A percentile compares a stretch with the other conserved stretches of the same genome.
Conservation (phyloP, 768 basidiomycete genomes). For the Phanerochaete carnosa region DNA sequence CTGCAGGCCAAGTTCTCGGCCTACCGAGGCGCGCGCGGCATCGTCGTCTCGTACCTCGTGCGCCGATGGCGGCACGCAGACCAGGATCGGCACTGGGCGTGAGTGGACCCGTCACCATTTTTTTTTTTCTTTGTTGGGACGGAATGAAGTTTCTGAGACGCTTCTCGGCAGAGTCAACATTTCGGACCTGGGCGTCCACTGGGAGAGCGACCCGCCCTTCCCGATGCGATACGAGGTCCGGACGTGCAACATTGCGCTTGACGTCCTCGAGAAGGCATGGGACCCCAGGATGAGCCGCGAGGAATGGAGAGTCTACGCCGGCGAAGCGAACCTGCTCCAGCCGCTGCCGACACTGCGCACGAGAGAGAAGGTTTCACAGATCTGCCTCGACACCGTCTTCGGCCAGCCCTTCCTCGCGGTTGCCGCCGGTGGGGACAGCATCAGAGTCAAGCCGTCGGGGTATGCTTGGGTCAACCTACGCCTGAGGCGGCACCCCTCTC, state of each 20-base stretch:
- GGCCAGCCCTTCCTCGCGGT: constrained; percentile 34
- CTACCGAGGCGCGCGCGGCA: constrained; percentile 39
- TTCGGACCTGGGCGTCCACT: constrained; percentile 31
- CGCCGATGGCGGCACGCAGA: constrained; percentile 25
- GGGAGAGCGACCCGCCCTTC: constrained; percentile 38
- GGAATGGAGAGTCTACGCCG: constrained; percentile 38
- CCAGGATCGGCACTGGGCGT: not conserved
- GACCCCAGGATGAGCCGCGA: constrained; percentile 41
- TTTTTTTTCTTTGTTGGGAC: no score
- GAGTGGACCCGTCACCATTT: no score
- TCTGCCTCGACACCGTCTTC: constrained; percentile 40
- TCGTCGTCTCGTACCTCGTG: constrained; percentile 53
- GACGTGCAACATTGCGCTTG: constrained; percentile 38
- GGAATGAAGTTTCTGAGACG: constrained; percentile 30
- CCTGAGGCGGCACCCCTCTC: not conserved
- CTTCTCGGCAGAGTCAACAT: constrained; percentile 31
- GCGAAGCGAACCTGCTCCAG: constrained; percentile 34
- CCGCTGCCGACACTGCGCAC: constrained; percentile 28
- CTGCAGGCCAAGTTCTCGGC: constrained; percentile 59
- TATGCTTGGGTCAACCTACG: not conserved
- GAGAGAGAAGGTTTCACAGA: not conserved
- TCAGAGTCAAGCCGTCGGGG: not conserved
- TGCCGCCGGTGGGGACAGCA: not conserved
- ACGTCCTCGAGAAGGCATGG: constrained; percentile 39
- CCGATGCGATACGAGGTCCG: constrained; percentile 43